Base-by-base conservation (phyloP, 2,329 filamentous ascomycete species). In the Ustilaginoidea virens region DNA sequence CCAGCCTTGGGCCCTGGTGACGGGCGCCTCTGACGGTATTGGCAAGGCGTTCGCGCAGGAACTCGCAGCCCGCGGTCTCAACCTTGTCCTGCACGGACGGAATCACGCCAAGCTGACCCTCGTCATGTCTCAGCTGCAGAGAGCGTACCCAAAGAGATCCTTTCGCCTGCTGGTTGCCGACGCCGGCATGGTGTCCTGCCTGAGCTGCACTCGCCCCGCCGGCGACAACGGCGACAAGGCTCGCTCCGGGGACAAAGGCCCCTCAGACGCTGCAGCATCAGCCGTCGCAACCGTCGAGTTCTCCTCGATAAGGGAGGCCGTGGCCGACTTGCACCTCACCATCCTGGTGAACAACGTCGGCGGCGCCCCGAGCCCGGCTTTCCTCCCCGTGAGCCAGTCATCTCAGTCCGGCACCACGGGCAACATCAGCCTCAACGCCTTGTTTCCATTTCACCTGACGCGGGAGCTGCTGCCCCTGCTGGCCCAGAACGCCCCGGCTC, bases 61-160 rank as follows among this genome's bases (percentile, higher is more conserved):
- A 38, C 60, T 74, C n/a, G 60, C 60, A 12, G 33, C 38, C 0
- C 48, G 47, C 10, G 63, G 65, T 26, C 71, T 72, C 55, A 65
- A 69, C 38, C 53, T 74, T 19, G 51, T 72, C 11, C 41, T 74
- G 7, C 68, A 74, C 35, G 67, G 69, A n/a, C 60, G 66, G 20
- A 67, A 66, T 33, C 36, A 39, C 3, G 35, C 46, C 4, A 72
- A 70, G 38, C 52, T 74, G 3, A 40, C 53, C 2, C 31, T 31
- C 2, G 47, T 65, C n/a, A 42, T 49, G n/a, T 30, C 41, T 2
- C 44, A 55, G 16, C 53, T 73, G 1, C 35, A 42, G 2, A n/a
- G 39, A 1, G 33, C 47, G 7, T 58, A 56, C 32, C 63, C 66
- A 1, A 20, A 36, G 2, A 42, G 48, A 10, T 42, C 48, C 16